Conservation (phyloP, 495 filamentous ascomycete genomes). For the Echria macrotheca region DNA sequence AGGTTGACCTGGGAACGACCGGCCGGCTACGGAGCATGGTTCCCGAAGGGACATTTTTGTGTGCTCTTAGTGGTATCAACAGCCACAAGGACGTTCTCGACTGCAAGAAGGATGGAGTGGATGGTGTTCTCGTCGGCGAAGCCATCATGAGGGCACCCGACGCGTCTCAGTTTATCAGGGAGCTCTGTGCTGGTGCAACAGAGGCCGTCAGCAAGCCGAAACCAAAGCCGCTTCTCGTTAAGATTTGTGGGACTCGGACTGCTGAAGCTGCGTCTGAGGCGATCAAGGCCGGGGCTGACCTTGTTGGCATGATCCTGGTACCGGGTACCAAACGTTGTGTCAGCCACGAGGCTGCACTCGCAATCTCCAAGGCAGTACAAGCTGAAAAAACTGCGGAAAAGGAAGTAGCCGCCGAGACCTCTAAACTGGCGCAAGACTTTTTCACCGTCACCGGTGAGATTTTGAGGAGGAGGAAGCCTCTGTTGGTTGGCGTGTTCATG, state of each 20-base stretch:
- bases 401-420: constrained; percentile 6
- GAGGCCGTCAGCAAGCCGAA: constrained; percentile 21
- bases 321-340: constrained; percentile 74
- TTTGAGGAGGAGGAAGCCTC: constrained; percentile 47
- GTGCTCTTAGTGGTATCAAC: constrained; percentile 90
- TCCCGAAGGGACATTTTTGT: constrained; percentile 79
- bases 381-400: constrained; percentile 16
- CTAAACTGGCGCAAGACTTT: constrained; percentile 38
- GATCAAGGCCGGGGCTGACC: constrained; percentile 81
- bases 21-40: constrained; percentile 84
- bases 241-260: constrained; percentile 92
- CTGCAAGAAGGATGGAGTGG: constrained; percentile 83
- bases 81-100: constrained; percentile 84
- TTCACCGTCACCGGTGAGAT: constrained; percentile 35
- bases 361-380: constrained; percentile 76
- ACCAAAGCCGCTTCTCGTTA: constrained; percentile 59
- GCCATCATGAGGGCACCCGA: constrained; percentile 91
- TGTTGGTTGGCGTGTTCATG: constrained; percentile 91
- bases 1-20: constrained; percentile 93
- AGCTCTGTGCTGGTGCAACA: constrained; percentile 62
- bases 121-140: constrained; percentile 90
- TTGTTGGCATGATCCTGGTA: constrained; percentile 89
- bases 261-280: constrained; percentile 74
- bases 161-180: constrained; percentile 65
- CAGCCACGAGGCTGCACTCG: constrained; percentile 64